Percentiles rank a stretch among this genome's conserved stretches.
These are phyloP conservation scores for Pseudopediastrum boryanum DNA, from an alignment of 139 green algal species.

Conservation along the genomic window DNA sequence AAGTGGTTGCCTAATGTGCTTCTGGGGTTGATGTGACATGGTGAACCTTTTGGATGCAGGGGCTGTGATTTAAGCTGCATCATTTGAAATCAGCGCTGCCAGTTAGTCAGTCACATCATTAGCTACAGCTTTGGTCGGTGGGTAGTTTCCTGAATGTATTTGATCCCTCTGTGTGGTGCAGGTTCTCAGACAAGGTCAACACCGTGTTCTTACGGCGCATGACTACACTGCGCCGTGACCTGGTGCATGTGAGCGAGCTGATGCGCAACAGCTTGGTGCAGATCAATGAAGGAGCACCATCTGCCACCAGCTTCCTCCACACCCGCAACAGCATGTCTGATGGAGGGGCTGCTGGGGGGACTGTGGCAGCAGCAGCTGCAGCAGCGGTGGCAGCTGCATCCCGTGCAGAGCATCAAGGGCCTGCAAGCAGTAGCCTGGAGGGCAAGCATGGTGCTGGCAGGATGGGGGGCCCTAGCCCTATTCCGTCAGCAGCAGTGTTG, in stretches of 20 bases:
- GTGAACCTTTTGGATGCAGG: neutral
- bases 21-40: neutral
- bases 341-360: too few species aligned
- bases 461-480: too few species aligned
- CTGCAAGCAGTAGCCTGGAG: too few species aligned
- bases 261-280: slow-evolving; percentile 28
- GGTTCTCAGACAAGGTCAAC: slow-evolving; percentile 18
- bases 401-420: neutral
- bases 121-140: neutral
- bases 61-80: neutral
- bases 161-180: neutral
- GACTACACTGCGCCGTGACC: slow-evolving; percentile 21
- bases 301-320: neutral
- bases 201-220: slow-evolving; percentile 13
- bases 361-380: neutral
- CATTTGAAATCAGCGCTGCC: neutral
- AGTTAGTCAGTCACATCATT: neutral
- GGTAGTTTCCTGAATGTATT: neutral
- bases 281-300: slow-evolving; percentile 7
- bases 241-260: slow-evolving; percentile 34
- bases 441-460: too few species aligned
- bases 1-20: neutral
- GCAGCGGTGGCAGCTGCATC: neutral
- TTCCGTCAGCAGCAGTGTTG: too few species aligned
- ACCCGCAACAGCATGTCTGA: neutral